These are phyloP conservation scores for Clitopilus hobsonii DNA, from an alignment of 768 basidiomycete species.

Conservation along the genomic window DNA sequence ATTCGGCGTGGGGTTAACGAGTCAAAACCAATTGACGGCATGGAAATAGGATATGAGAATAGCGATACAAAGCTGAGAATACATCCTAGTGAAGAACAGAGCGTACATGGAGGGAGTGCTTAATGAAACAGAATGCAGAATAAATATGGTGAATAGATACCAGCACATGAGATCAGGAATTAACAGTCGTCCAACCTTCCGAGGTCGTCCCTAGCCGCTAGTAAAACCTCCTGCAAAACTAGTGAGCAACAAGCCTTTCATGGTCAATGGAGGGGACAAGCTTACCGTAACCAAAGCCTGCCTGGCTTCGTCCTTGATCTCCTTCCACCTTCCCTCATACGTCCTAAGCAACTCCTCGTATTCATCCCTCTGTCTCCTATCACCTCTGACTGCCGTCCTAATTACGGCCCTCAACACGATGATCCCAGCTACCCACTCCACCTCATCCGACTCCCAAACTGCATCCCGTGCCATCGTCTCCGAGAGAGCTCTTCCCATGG, in stretches of 20 bases:
- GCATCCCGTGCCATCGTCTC: slow-evolving; percentile 62
- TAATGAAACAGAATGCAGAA: neutral
- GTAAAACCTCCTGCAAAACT: slow-evolving; percentile 38
- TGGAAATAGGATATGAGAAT: neutral
- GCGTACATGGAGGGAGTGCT: too few species aligned
- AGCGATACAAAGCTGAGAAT: neutral
- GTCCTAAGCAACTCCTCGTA: slow-evolving; percentile 51
- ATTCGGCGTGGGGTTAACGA: too few species aligned
- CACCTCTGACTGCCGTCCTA: slow-evolving; percentile 44
- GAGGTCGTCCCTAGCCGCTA: slow-evolving; percentile 51
- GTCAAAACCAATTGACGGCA: neutral
- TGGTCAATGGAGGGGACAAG: neutral
- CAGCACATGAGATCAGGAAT: slow-evolving; percentile 1
- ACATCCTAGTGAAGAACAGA: neutral
- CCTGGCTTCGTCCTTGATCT: slow-evolving; percentile 63
- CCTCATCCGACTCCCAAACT: slow-evolving; percentile 63
- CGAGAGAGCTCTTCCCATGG: slow-evolving; percentile 43
- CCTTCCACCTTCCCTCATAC: slow-evolving; percentile 67
- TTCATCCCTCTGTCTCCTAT: slow-evolving; percentile 42
- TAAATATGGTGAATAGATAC: slow-evolving; percentile 3
- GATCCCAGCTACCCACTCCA: slow-evolving; percentile 66
- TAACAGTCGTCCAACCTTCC: slow-evolving; percentile 33
- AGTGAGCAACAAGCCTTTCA: neutral
- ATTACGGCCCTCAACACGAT: slow-evolving; percentile 56
- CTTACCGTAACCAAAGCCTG: slow-evolving; percentile 57